Evolutionary conservation across 257 asterid species (phyloP), one percentile per base, ranked within the genome.

Genomic region (Scutellaria galericulata): DNA sequence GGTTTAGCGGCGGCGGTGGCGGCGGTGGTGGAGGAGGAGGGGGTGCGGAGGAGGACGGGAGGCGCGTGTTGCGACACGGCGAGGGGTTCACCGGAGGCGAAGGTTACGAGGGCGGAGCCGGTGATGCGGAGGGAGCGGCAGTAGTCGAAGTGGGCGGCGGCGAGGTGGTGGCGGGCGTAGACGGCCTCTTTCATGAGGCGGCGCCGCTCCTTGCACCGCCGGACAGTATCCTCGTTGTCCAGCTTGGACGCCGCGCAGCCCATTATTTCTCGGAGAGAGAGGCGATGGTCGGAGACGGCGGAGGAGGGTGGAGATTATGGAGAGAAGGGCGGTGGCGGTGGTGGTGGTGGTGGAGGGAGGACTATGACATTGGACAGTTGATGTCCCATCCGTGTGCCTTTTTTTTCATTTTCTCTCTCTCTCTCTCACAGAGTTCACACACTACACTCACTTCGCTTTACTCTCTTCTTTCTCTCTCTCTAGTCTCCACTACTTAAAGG

Each of bases 121-220:
- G 98, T 92, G 65, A 81, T 15, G 4, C 91, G 90, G 40, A 95
- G 91, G 59, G 96, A 88, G 68, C 95, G 96, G 87, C 97, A 86
- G 91, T 94, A 94, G 72, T 95, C 99, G 69, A 92, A 81, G 82
- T 95, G 99, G 2, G 99, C 99, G 45, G 98, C 89, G 63, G 98
- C 94, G 66, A 95, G 87, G 76, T 95, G 96, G 84, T 95, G 97
- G 66, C 99, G 95, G 72, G 99, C 88, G 77, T 61, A 78, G 66
- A 94, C 97, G 0, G 94, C 93, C 9, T 87, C 95, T 66, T 92
- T 95, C 88, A 95, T 95, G 24, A 92, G 87, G 79, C 94, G 92
- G 80, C 98, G 95, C n/a, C 99, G 97, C 47, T 92, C 98, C 90
- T 95, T 95, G 84, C 99, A 95, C 53, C 98, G 95, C 58, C 96